Evolutionary conservation across 1,284 basidiomycete genomes (phyloP), one percentile per base, ranked within the genome.

Genomic region (Ustilago loliicola): DNA sequence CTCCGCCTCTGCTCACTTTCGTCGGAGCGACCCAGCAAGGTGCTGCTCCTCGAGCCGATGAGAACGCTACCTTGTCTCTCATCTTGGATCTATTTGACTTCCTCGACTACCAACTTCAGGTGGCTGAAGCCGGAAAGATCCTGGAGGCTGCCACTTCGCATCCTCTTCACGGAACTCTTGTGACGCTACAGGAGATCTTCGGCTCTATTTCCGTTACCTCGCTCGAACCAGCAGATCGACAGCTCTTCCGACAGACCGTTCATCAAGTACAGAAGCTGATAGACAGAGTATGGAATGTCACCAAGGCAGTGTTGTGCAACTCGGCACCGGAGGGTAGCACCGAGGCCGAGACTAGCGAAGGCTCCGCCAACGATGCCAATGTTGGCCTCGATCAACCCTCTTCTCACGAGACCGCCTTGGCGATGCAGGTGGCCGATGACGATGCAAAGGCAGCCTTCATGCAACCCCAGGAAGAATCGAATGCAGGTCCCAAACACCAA

Each of bases 161-260:
- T 25, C 84, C 86, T 2, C 62, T 87, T 51, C 86, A 87, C 64
- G 87, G 87, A 25, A 83, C 82, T 1, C 65, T 87, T 5, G 77
- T 86, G 40, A 82, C 85, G 8, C 72, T 87, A 11, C 82, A 86
- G 30, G 80, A 83, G 34, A 79, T 87, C 15, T 83, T 85, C 50
- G 67, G 51, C 48, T 78, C 72, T 69, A 53, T 60, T 19, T 53
- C 38, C 27, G 5, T 72, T 52, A 25, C 70, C 58, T 40, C 57
- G 21, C 76, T 80, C 1, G 5, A 32, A 0, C 17, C 21, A 3
- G 21, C 60, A 0, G 75, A 77, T 19, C 59, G 59, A 21, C 1
- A 21, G 17, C 36, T 54, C 30, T 69, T 70, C 51, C 72, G 80
- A 0, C 60, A 67, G 4, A 60, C 83, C 2, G 83, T 83, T 57